A percentile compares a stretch with the other conserved stretches of the same genome.
phyloP scores from a whole-genome alignment of 345 rosid species.

The Theobroma cacao region DNA sequence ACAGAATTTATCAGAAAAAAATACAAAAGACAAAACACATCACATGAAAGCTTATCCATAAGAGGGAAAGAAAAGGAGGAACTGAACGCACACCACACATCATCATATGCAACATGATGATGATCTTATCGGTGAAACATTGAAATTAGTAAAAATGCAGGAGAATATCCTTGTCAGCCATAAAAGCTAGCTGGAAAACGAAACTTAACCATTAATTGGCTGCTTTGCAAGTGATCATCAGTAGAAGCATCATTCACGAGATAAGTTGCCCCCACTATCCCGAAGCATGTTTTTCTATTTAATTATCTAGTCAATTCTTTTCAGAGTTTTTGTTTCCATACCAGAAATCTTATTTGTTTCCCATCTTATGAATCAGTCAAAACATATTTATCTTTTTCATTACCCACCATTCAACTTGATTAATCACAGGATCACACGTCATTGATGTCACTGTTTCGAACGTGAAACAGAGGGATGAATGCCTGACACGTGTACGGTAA shows the following conservation, averaged over 20 bases:
- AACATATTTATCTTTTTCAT: too few species aligned
- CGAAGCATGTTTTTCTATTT: background rate
- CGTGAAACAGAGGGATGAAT: background rate
- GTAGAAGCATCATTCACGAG: conserved; percentile 1
- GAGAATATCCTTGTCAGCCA: background rate
- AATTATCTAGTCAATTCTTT: background rate
- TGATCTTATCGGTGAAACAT: background rate
- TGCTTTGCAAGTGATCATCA: background rate
- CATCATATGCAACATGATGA: too few species aligned
- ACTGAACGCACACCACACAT: background rate
- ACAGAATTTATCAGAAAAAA: background rate
- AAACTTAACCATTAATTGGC: background rate
- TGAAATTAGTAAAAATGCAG: background rate
- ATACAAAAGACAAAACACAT: background rate
- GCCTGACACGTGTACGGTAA: conserved; percentile 28
- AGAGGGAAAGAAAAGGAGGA: background rate
- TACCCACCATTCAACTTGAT: too few species aligned
- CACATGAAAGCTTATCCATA: background rate
- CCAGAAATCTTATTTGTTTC: too few species aligned
- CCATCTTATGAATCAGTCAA: too few species aligned
- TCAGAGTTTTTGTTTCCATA: too few species aligned
- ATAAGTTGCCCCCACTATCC: conserved; percentile 1
- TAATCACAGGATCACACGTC: background rate
- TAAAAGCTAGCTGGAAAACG: background rate
- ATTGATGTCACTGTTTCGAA: background rate